Conservation (phyloP, 2,329 filamentous ascomycete genomes). For the Alternaria dauci region DNA sequence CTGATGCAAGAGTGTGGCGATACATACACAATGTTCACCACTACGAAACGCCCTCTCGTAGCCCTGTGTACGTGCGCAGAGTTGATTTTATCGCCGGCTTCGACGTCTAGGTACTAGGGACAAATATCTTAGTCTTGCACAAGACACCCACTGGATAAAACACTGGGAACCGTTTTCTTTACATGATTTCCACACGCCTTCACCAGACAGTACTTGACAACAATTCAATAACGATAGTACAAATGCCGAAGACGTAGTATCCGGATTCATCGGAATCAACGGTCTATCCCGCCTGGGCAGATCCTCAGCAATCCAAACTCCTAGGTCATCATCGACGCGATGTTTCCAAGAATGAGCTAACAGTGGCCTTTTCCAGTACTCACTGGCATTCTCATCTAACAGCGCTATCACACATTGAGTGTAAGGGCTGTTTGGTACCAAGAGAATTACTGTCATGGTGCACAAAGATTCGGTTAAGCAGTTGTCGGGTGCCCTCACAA, state of each 20-base stretch:
- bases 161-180: too few relatives aligned
- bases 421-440: background rate
- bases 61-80: background rate
- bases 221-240: background rate
- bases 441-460: background rate
- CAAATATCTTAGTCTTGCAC: too few relatives aligned
- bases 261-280: background rate
- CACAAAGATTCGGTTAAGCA: background rate
- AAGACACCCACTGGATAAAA: too few relatives aligned
- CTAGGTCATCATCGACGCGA: background rate
- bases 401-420: background rate
- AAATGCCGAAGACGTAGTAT: background rate
- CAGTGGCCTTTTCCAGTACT: background rate
- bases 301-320: background rate
- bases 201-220: too few relatives aligned
- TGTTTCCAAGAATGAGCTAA: background rate
- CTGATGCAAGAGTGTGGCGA: background rate
- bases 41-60: fast-evolving
- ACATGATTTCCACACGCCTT: too few relatives aligned
- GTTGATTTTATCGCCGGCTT: background rate
- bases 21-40: background rate
- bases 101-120: background rate
- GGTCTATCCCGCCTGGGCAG: too few relatives aligned
- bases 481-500: background rate
- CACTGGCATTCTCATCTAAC: background rate